These are phyloP conservation scores for Podila epigama DNA, from an alignment of 192 early-diverging fungal species.

Conservation along the genomic window DNA sequence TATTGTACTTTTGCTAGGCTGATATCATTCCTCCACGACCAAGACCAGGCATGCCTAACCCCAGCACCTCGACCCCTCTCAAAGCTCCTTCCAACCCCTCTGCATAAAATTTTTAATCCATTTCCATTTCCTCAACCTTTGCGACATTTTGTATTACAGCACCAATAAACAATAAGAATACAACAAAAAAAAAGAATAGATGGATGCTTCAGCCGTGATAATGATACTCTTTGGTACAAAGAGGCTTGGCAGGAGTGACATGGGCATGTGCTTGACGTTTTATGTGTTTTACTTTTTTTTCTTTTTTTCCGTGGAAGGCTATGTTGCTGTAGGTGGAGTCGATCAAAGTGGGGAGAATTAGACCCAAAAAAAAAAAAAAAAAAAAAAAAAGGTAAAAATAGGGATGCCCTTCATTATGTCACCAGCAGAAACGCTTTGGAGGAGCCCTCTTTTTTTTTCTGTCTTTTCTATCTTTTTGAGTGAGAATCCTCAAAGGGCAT, in stretches of 20 bases:
- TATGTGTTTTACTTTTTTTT: too few relatives aligned
- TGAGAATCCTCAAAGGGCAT: too few relatives aligned
- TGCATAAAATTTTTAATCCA: slow-evolving; percentile 27
- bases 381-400: slow-evolving; percentile 7
- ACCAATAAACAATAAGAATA: slow-evolving; percentile 18
- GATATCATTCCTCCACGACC: slow-evolving; percentile 68
- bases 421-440: background rate
- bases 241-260: too few relatives aligned
- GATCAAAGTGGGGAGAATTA: slow-evolving; percentile 1
- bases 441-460: background rate
- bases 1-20: slow-evolving; percentile 50
- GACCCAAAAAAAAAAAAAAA: slow-evolving; percentile 7
- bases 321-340: background rate
- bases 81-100: slow-evolving; percentile 30
- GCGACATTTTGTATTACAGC: slow-evolving; percentile 24
- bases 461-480: background rate
- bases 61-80: slow-evolving; percentile 29
- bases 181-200: too few relatives aligned
- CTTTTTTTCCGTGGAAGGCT: background rate
- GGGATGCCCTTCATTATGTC: slow-evolving; percentile 1
- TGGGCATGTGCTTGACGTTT: too few relatives aligned
- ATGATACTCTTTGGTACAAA: too few relatives aligned
- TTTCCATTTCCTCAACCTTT: background rate
- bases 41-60: slow-evolving; percentile 55
- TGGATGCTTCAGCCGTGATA: too few relatives aligned